phyloP scores from a whole-genome alignment of 2,329 filamentous ascomycete genomes.

The Fusarium sp. region DNA sequence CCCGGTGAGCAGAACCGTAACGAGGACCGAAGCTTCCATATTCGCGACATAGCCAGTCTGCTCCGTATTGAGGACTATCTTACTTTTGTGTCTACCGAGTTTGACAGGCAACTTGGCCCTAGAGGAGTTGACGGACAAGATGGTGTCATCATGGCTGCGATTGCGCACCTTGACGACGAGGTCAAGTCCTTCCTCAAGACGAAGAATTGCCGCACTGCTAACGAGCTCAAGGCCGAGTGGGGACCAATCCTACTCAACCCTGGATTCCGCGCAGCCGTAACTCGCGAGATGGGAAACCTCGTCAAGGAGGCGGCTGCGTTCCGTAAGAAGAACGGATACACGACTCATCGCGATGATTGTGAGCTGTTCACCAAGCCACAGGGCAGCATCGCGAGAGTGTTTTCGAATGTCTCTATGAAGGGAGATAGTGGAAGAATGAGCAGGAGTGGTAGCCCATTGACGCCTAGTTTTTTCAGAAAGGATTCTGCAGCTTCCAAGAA shows the following conservation, averaged over 20 bases:
- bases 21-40: neutral
- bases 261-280: slow-evolving; percentile 1
- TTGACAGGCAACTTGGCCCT: slow-evolving; percentile 1
- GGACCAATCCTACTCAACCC: neutral
- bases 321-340: slow-evolving; percentile 1
- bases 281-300: slow-evolving; percentile 9
- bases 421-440: neutral
- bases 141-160: neutral
- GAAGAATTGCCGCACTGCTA: neutral
- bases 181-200: slow-evolving; percentile 5
- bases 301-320: slow-evolving; percentile 4
- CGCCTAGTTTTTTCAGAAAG: slow-evolving; percentile 3
- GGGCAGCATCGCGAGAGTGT: neutral
- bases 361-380: neutral
- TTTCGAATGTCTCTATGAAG: neutral
- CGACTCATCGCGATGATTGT: slow-evolving; percentile 16
- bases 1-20: neutral
- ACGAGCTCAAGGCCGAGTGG: slow-evolving; percentile 19
- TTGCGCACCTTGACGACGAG: slow-evolving; percentile 22
- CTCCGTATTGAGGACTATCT: slow-evolving; percentile 32
- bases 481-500: neutral
- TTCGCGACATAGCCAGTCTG: slow-evolving; percentile 28
- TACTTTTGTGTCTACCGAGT: slow-evolving; percentile 9
- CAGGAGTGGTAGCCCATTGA: neutral
- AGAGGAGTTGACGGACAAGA: neutral